phyloP scores from a whole-genome alignment of 169 alveolate genomes.

The Neospora caninum region DNA sequence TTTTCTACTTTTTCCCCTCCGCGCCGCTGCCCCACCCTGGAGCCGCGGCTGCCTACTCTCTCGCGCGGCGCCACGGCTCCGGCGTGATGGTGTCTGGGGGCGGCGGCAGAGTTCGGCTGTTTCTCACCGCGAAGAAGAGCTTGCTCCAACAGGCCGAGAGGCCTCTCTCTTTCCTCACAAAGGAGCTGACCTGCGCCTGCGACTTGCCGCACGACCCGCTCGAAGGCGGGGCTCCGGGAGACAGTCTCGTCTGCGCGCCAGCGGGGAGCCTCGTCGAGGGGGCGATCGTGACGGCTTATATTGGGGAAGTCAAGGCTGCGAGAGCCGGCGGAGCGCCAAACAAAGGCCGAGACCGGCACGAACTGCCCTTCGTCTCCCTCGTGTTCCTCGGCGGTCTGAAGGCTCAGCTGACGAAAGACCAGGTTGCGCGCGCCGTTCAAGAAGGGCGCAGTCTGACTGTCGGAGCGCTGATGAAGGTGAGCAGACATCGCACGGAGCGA shows the following conservation, averaged over 20 bases:
- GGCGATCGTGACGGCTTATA: not conserved
- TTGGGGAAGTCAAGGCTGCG: not conserved
- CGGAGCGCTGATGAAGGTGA: conserved; percentile 1
- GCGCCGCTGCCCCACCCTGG: conserved; percentile 1
- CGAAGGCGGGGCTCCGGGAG: not conserved
- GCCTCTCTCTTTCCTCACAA: not conserved
- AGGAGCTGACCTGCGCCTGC: not conserved
- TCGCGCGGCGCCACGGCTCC: not conserved
- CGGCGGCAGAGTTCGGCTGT: conserved; percentile 10
- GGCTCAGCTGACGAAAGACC: not conserved
- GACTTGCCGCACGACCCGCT: not conserved
- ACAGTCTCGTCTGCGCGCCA: not conserved
- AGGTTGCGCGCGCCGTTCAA: not conserved
- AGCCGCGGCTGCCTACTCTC: not conserved
- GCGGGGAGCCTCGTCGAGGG: conserved; percentile 1
- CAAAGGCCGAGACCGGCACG: not conserved
- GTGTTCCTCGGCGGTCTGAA: not conserved
- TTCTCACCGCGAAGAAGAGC: conserved; percentile 6
- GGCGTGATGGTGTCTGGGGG: conserved; percentile 14
- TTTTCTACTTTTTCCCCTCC: not conserved
- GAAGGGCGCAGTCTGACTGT: conserved; percentile 6
- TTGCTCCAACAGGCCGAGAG: not conserved
- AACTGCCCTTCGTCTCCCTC: conserved; percentile 9
- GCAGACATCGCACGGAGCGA: not conserved
- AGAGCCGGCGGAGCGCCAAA: not conserved